These are phyloP conservation scores for Geoglossum glabrum DNA, from an alignment of 495 filamentous ascomycete genomes.

Conservation along the genomic window DNA sequence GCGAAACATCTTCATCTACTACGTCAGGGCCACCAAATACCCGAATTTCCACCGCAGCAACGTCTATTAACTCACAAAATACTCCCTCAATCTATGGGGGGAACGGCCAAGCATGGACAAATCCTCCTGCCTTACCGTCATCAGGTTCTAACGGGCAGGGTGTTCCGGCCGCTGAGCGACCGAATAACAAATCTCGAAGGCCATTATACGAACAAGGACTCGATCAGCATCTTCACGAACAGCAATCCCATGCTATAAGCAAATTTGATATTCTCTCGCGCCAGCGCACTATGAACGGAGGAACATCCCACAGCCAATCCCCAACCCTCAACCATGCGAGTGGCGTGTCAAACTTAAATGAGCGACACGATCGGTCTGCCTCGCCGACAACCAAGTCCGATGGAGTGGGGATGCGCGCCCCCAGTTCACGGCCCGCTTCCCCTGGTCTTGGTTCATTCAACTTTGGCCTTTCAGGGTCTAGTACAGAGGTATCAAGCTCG, in stretches of 20 bases:
- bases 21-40: slow-evolving; percentile 50
- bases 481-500: not conserved
- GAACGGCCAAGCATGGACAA: slow-evolving; percentile 3
- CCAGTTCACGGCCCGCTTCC: not conserved
- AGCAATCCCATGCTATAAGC: slow-evolving; percentile 55
- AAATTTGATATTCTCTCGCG: slow-evolving; percentile 55
- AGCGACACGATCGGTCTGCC: slow-evolving; percentile 31
- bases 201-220: slow-evolving; percentile 66
- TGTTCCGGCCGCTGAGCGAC: slow-evolving; percentile 17
- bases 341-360: slow-evolving; percentile 35
- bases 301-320: slow-evolving; percentile 22
- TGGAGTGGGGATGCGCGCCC: not conserved
- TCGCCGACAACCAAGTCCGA: slow-evolving; percentile 11
- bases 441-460: not conserved
- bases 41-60: slow-evolving; percentile 74
- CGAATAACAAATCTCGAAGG: slow-evolving; percentile 44
- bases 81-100: slow-evolving; percentile 21
- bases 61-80: slow-evolving; percentile 66
- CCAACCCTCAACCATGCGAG: slow-evolving; percentile 20
- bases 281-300: slow-evolving; percentile 29
- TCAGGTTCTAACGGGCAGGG: slow-evolving; percentile 6
- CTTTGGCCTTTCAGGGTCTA: not conserved
- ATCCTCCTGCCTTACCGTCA: not conserved
- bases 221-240: slow-evolving; percentile 59
- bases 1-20: slow-evolving; percentile 75